These are phyloP conservation scores for Acacia melanoxylon DNA, from an alignment of 306 rosid genomes.

Conservation along the genomic window DNA sequence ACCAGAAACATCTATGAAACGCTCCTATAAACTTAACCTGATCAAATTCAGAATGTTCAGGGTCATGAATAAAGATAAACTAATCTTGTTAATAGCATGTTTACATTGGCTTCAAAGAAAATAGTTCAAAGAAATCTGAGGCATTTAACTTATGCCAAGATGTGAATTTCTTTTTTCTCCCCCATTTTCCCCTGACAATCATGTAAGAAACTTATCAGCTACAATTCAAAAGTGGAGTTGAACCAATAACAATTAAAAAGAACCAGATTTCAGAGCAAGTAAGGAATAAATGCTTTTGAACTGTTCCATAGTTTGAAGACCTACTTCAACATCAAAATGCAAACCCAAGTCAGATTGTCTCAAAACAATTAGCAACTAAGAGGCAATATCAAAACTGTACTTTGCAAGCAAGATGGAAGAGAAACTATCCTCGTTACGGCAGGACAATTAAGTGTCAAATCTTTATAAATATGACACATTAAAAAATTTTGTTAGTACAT, in stretches of 20 bases:
- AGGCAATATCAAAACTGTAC: not conserved
- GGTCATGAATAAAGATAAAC: constrained; percentile 13
- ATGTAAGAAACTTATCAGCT: not conserved
- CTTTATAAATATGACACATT: not conserved
- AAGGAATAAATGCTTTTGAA: not conserved
- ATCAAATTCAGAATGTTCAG: constrained; percentile 26
- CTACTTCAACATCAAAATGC: not conserved
- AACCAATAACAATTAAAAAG: not conserved
- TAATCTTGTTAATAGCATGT: not conserved
- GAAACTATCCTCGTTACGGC: not conserved
- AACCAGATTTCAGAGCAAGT: not conserved
- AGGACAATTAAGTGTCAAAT: not conserved
- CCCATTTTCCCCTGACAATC: not conserved
- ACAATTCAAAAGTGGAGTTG: not conserved
- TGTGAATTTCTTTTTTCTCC: not conserved
- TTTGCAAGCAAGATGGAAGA: not conserved
- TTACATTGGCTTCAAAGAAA: not conserved
- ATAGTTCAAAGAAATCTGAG: not conserved
- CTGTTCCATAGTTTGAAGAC: not conserved
- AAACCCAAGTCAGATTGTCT: not conserved
- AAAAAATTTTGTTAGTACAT: not conserved
- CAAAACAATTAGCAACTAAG: not conserved
- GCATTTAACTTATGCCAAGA: not conserved
- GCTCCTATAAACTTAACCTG: constrained; percentile 25
- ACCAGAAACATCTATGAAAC: not conserved